These are phyloP conservation scores for Cordia subcordata DNA, from an alignment of 257 asterid species.

Conservation along the genomic window DNA sequence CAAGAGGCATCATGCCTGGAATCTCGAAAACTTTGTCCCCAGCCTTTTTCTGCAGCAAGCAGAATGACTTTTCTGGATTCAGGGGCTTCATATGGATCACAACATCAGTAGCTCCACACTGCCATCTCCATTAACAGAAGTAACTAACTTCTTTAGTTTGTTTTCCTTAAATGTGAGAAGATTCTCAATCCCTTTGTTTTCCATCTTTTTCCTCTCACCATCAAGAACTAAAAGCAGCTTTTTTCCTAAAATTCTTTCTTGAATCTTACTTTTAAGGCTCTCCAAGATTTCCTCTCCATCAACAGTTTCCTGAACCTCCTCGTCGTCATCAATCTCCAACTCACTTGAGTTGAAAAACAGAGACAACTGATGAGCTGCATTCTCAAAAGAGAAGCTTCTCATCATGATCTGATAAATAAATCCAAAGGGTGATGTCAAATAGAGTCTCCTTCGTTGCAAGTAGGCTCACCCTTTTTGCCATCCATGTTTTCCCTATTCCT, in stretches of 20 bases:
- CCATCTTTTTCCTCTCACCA: conserved; percentile 14
- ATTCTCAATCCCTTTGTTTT: neutral
- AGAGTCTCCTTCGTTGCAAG: conserved; percentile 7
- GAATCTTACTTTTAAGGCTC: neutral
- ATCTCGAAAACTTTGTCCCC: neutral
- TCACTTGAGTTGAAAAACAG: conserved; percentile 4
- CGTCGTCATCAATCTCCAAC: conserved; percentile 1
- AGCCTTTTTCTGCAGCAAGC: conserved; percentile 10
- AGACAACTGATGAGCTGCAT: conserved; percentile 7
- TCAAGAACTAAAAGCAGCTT: conserved; percentile 9
- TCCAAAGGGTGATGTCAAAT: conserved; percentile 12
- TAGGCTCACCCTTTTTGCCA: conserved; percentile 8
- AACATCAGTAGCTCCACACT: neutral
- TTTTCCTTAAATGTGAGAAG: neutral
- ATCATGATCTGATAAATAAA: conserved; percentile 3
- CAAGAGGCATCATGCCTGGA: neutral
- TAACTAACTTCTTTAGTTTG: neutral
- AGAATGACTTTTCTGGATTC: conserved; percentile 1
- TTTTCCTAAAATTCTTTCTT: neutral
- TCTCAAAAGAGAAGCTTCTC: neutral
- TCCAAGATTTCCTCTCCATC: conserved; percentile 8
- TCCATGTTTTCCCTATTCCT: conserved; percentile 18
- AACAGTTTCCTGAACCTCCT: neutral
- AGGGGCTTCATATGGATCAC: conserved; percentile 1
- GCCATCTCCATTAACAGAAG: conserved; percentile 6